Base-by-base conservation (phyloP, 2,329 filamentous ascomycete species). In the Thermothelomyces thermophilus region DNA sequence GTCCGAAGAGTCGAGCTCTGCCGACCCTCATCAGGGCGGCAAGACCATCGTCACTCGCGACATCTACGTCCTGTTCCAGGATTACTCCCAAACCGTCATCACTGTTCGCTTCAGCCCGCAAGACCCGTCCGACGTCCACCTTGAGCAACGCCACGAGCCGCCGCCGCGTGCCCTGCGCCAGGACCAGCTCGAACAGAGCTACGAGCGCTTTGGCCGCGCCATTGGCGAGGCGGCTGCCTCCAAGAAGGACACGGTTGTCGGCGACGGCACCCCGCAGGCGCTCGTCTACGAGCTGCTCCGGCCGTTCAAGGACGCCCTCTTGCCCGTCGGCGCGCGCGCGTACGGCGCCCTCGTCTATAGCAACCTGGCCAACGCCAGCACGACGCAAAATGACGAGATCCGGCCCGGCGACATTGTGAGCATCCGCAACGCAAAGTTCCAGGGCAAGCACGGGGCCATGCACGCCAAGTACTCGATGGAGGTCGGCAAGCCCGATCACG, bases 81-180 rank as follows among this genome's bases (percentile, higher is more conserved):
- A 98, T 69, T 98, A 98, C 67, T 96, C 90, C 16, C 93, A 97
- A 65, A 97, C 91, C 0, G 76, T 94, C 56, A 79, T 98, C 61
- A 89, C 84, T 0, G 86, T 84, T 16, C 83, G 77, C 44, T 97
- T 86, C 65, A 87, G 95, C 64, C 73, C 83, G 1, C 79, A 82
- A 46, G 83, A 95, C 63, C 77, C 86, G 3, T 73, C 79, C 2
- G 84, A 91, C 61, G 85, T 84, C 10, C 73, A 80, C 30, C 68
- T 97, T 6, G 87, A 94, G 61, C 93, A 98, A 68, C 82, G 83
- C 39, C 91, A 97, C 62, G 87, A 96, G 62, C 73, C 81, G 1
- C 90, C 93, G 3, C 91, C 93, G 5, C 78, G 85, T 9, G 77
- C 80, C 19, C 80, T 90, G 41, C 86, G 93, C 35, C 91, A 97